Evolutionary conservation across 257 asterid genomes (phyloP), one percentile per base, ranked within the genome.

Genomic region (Fraxinus pennsylvanica): DNA sequence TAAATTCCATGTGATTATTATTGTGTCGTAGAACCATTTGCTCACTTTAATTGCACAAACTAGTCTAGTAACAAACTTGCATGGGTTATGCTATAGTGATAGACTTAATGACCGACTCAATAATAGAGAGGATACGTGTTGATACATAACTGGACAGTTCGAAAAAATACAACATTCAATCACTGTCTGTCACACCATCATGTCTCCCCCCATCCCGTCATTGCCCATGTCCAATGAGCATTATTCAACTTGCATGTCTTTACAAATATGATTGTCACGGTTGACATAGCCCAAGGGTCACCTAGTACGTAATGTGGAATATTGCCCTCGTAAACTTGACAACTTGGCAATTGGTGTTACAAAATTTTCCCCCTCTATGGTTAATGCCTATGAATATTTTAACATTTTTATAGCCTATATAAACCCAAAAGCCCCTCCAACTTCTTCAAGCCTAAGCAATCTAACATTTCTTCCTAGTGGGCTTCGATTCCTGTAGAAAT

Each of bases 381-480:
- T 9, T 2, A 22, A 68, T 15, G 5, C 14, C 29, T 30, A 35
- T 1, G 6, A 66, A 38, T 57, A 78, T 76, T 57, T 43, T 43
- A 81, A 54, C 14, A 33, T 13, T 10, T 72, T 10, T 0, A 7
- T 9, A 12, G 39, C 67, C 82, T 82, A 85, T 85, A 85, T 27
- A 85, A 68, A 41, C 75, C 74, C 73, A 75, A 54, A 13, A 1
- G 10, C 17, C 21, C 59, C 74, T 35, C 36, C 35, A 73, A 8
- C 21, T 77, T 59, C 89, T 83, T 86, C 87, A 86, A 75, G 14
- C 87, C 85, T 73, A 86, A 81, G 85, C 84, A 83, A 80, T 67
- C 72, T n/a, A 1, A 68, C 22, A 19, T 1, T 14, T 17, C 0
- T 38, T 72, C 32, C 47, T 50, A 0, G 59, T 50, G 59, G n/a